phyloP scores from a whole-genome alignment of 345 rosid species.

The Balakata baccata region DNA sequence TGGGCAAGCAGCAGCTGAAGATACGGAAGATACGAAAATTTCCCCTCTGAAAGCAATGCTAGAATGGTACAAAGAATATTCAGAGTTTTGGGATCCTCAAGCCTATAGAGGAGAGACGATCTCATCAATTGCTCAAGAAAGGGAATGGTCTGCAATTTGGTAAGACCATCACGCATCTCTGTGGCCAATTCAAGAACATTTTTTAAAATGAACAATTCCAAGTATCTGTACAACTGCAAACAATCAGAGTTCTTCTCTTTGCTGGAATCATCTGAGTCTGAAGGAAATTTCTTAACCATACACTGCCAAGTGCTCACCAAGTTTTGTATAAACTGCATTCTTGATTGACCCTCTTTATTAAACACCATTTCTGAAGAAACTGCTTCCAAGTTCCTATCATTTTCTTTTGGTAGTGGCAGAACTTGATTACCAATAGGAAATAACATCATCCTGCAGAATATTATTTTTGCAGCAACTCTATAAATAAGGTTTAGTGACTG shows the following conservation, averaged over 20 bases:
- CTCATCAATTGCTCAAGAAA: constrained; percentile 65
- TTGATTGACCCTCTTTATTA: constrained; percentile 34
- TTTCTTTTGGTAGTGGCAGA: constrained; percentile 29
- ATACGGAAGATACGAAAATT: constrained; percentile 46
- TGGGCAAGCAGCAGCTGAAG: constrained; percentile 72
- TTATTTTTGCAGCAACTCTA: constrained; percentile 57
- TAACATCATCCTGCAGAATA: constrained; percentile 51
- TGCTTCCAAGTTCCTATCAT: constrained; percentile 29
- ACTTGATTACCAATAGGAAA: constrained; percentile 44
- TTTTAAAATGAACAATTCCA: constrained; percentile 69
- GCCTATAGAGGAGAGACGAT: constrained; percentile 66
- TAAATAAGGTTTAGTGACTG: constrained; percentile 52
- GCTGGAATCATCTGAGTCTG: constrained; percentile 25
- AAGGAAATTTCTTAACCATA: constrained; percentile 52
- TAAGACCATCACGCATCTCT: constrained; percentile 50
- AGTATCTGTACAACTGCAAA: constrained; percentile 48
- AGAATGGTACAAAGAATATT: constrained; percentile 50
- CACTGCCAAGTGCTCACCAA: constrained; percentile 63
- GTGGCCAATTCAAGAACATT: constrained; percentile 46
- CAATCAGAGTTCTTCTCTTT: constrained; percentile 30
- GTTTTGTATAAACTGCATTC: constrained; percentile 45
- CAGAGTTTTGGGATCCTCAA: constrained; percentile 66
- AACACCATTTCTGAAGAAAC: constrained; percentile 29
- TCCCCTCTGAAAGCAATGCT: constrained; percentile 48
- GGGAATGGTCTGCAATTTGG: constrained; percentile 52